A percentile compares a stretch with the other conserved stretches of the same genome.
These are phyloP conservation scores for Barbatosphaeria neglecta DNA, from an alignment of 495 filamentous ascomycete species.

Conservation along the genomic window DNA sequence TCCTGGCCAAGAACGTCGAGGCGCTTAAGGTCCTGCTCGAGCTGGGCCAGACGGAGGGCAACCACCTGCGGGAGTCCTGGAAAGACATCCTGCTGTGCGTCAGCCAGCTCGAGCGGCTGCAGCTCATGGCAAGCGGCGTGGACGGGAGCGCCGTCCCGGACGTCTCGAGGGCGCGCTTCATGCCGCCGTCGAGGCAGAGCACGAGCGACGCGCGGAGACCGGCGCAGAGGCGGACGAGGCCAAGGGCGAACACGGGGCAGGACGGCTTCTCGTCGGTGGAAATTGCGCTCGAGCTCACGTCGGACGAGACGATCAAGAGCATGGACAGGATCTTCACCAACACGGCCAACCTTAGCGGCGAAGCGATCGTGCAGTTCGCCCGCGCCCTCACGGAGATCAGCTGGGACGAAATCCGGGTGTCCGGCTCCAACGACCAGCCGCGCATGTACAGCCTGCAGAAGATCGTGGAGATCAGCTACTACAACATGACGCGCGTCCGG, in stretches of 20 bases:
- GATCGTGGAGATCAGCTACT: constrained; percentile 95
- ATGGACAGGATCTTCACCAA: constrained; percentile 95
- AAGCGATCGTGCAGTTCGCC: constrained; percentile 97
- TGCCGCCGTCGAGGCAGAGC: constrained; percentile 40
- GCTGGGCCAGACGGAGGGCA: constrained; percentile 83
- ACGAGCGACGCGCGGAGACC: constrained; percentile 49
- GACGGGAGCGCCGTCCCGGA: constrained; percentile 88
- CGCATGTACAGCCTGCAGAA: constrained; percentile 96
- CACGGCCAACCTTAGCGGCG: constrained; percentile 82
- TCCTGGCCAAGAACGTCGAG: constrained; percentile 93
- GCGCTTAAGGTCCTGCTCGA: constrained; percentile 84
- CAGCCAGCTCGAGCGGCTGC: constrained; percentile 89
- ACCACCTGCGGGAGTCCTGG: constrained; percentile 81
- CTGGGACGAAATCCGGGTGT: constrained; percentile 97
- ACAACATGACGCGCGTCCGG: constrained; percentile 97
- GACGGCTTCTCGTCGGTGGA: constrained; percentile 62
- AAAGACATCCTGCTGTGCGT: constrained; percentile 90
- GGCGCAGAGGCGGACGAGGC: constrained; percentile 49
- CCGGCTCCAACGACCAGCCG: constrained; percentile 86
- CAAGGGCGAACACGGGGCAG: constrained; percentile 50
- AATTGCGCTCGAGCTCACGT: constrained; percentile 82
- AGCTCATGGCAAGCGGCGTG: constrained; percentile 87
- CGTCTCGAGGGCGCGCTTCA: constrained; percentile 71
- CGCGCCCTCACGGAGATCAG: constrained; percentile 88
- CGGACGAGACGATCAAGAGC: constrained; percentile 80